Percentiles rank a stretch among this genome's conserved stretches.
These are phyloP conservation scores for Nymphaea colorata DNA, from an alignment of 164 flowering plant genomes.

Conservation along the genomic window DNA sequence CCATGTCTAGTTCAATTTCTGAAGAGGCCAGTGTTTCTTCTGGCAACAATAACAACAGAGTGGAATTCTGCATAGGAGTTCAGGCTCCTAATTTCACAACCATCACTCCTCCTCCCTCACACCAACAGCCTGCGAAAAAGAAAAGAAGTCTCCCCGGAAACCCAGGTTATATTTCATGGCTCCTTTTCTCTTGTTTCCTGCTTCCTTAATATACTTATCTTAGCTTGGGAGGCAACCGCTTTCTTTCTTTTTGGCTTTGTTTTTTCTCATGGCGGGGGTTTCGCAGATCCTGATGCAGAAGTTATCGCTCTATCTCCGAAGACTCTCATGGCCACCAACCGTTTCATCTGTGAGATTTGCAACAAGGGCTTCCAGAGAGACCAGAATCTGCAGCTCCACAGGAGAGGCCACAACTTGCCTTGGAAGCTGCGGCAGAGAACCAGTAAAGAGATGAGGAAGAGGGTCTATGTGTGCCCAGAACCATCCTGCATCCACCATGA, in stretches of 20 bases:
- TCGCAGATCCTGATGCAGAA: conserved; percentile 84
- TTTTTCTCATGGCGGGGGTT: neutral
- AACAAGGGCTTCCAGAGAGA: conserved; percentile 96
- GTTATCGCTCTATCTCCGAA: conserved; percentile 87
- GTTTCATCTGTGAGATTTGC: conserved; percentile 92
- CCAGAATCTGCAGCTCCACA: conserved; percentile 88
- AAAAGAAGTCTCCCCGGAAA: conserved; percentile 85
- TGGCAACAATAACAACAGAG: conserved; percentile 12
- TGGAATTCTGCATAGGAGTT: neutral
- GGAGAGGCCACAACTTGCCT: conserved; percentile 93
- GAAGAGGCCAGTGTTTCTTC: conserved; percentile 60
- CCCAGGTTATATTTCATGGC: conserved; percentile 41
- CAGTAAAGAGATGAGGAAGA: conserved; percentile 38
- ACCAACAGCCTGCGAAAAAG: conserved; percentile 41
- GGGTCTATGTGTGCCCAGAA: conserved; percentile 81
- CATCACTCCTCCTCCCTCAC: conserved; percentile 12
- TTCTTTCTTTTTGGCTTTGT: neutral
- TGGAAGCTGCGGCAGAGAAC: conserved; percentile 85
- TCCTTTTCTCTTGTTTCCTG: neutral
- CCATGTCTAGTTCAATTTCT: conserved; percentile 61
- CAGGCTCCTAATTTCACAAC: conserved; percentile 9
- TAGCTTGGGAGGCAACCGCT: neutral
- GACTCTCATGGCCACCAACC: conserved; percentile 67
- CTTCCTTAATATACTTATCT: neutral
- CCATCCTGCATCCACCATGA: conserved; percentile 68